Conservation (phyloP, 495 filamentous ascomycete species). For the Mycothermus thermophilus region DNA sequence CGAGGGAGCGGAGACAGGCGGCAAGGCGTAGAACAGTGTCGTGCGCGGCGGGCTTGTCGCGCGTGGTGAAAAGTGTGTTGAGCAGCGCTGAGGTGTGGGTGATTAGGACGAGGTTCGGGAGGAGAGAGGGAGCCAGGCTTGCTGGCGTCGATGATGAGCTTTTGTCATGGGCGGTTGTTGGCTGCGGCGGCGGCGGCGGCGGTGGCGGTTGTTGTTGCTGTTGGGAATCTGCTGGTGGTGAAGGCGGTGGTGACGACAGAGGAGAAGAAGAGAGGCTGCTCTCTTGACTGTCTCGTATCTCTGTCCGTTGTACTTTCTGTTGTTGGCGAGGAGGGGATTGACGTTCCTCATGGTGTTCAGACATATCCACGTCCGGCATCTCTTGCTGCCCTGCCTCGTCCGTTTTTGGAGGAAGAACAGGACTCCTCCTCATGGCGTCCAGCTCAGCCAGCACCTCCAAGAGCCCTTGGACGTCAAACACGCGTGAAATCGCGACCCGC, state of each 20-base stretch:
- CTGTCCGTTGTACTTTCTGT: not conserved
- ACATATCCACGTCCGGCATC: not conserved
- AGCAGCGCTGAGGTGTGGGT: slow-evolving; percentile 29
- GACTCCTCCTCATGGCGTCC: no score
- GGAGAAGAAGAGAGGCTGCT: not conserved
- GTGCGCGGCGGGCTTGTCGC: slow-evolving; percentile 22
- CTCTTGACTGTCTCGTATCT: not conserved
- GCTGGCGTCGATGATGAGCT: not conserved
- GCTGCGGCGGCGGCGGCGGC: no score
- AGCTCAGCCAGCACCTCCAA: slow-evolving; percentile 41
- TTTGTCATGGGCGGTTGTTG: not conserved
- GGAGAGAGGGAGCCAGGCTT: not conserved
- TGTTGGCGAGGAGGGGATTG: no score
- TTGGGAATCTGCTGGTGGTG: not conserved
- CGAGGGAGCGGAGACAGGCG: slow-evolving; percentile 19
- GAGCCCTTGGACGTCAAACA: slow-evolving; percentile 47
- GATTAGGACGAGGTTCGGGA: slow-evolving; percentile 28
- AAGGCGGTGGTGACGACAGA: not conserved
- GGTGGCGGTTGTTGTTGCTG: not conserved
- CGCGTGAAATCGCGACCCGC: slow-evolving; percentile 37
- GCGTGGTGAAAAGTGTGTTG: slow-evolving; percentile 27
- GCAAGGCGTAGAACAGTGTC: slow-evolving; percentile 20
- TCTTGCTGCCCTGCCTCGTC: not conserved
- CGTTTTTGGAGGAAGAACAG: not conserved
- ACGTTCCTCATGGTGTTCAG: not conserved